Evolutionary conservation across 805 yeast species (phyloP).

Genomic region (Grigorovia jiainica): DNA sequence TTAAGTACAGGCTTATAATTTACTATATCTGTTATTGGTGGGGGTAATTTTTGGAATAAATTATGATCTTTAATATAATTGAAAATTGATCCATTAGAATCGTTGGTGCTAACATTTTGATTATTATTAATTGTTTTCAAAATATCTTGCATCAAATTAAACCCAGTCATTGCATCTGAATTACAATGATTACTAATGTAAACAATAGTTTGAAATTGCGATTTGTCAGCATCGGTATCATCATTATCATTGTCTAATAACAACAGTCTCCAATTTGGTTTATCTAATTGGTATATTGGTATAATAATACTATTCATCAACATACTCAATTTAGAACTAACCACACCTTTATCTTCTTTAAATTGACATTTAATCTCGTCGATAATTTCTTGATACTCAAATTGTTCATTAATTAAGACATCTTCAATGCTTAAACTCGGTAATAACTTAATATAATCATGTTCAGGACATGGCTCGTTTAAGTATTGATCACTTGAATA

Average conservation of each 20-base stretch:
- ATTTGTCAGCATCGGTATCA: slow-evolving; percentile 2
- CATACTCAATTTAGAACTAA: slow-evolving; percentile 9
- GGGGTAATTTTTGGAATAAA: slow-evolving; percentile 10
- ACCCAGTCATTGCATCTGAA: slow-evolving; percentile 19
- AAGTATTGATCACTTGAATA: slow-evolving; percentile 17
- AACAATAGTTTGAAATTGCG: not conserved
- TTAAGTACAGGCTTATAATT: slow-evolving; percentile 11
- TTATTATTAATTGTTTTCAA: slow-evolving; percentile 5
- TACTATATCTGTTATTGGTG: slow-evolving; percentile 17
- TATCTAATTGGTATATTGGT: slow-evolving; percentile 10
- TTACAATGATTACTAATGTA: slow-evolving; percentile 19
- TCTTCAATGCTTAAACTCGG: slow-evolving; percentile 11
- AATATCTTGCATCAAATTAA: slow-evolving; percentile 18
- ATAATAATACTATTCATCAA: slow-evolving; percentile 10
- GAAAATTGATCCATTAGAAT: slow-evolving; percentile 2
- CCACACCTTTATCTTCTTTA: slow-evolving; percentile 7
- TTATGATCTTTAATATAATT: slow-evolving; percentile 12
- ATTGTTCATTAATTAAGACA: slow-evolving; percentile 17
- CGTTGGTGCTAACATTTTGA: not conserved
- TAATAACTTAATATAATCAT: slow-evolving; percentile 17
- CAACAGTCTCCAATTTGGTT: slow-evolving; percentile 20
- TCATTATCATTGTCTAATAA: slow-evolving; percentile 6
- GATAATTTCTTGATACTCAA: slow-evolving; percentile 9
- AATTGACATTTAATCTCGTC: slow-evolving; percentile 7
- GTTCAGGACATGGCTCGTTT: slow-evolving; percentile 12